Percentiles rank a stretch among this genome's conserved stretches.
phyloP scores from a whole-genome alignment of 441 rosid genomes.

The Adansonia madagascariensis region DNA sequence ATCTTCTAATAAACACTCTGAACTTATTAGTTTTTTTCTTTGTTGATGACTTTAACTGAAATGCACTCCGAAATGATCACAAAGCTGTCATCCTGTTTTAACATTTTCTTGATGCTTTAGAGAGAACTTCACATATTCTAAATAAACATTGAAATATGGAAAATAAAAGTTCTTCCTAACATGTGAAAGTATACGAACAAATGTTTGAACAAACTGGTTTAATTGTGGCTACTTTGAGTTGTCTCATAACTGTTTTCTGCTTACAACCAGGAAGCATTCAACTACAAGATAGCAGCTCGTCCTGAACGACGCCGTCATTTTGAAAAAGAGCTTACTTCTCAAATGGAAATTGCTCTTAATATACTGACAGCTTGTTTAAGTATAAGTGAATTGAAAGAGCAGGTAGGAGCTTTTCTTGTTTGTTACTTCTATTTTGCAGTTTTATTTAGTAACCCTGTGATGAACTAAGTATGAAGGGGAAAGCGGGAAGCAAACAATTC shows the following conservation, averaged over 20 bases:
- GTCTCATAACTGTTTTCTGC: conserved; percentile 28
- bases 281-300: conserved; percentile 99
- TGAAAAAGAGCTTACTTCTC: conserved; percentile 87
- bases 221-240: conserved; percentile 13
- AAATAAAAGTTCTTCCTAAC: background rate
- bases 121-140: conserved; percentile 11
- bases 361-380: conserved; percentile 83
- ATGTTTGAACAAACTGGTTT: conserved; percentile 16
- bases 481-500: background rate
- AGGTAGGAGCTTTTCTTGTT: conserved; percentile 51
- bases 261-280: conserved; percentile 77
- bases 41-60: background rate
- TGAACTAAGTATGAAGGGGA: background rate
- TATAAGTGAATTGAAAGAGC: conserved; percentile 84
- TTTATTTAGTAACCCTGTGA: background rate
- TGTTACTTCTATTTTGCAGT: conserved; percentile 17
- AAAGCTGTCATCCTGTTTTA: background rate
- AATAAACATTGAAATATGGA: background rate
- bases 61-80: background rate
- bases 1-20: conserved; percentile 1
- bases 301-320: conserved; percentile 96
- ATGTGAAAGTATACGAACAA: background rate
- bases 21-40: background rate
- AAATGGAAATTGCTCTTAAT: conserved; percentile 81
- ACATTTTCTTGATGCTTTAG: background rate